Base-by-base conservation (phyloP, 352 stramenopile genomes). In the Pythium brachiatum region DNA sequence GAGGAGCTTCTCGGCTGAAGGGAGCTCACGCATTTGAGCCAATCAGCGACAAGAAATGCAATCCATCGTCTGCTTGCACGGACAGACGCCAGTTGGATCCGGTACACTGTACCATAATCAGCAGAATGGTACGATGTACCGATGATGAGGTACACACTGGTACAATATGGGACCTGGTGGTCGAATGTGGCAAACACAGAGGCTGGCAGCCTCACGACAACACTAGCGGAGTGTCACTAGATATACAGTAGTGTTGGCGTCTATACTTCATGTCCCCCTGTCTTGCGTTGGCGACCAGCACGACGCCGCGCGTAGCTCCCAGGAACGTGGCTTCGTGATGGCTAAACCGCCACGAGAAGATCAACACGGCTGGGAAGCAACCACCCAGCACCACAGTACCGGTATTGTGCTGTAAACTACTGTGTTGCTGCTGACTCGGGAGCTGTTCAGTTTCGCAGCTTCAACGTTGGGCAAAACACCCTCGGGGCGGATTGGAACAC, bases 381-480 rank as follows among this genome's bases (percentile, higher is more conserved):
- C 36, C 36, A 44, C 5, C 5, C 36, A 41, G 6, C 7, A 41
- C 34, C n/a, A 44, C n/a, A n/a, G n/a, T n/a, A n/a, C n/a, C n/a
- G n/a, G n/a, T n/a, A n/a, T n/a, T n/a, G n/a, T n/a, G n/a, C n/a
- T n/a, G 32, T 15, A 39, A 39, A 39, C 7, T 7, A 7, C 13
- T 39, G 7, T 39, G 32, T 7, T 39, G 32, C 32, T 39, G 34
- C 34, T 41, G 34, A 41, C 34, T 48, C 29, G 29, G 7, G 25
- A 53, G 43, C 43, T 56, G 26, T 18, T 31, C 18, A 20, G 7
- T 15, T 26, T 20, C 57, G 36, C 39, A 54, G 63, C 63, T 70
- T 70, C 63, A 70, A 70, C 44, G 39, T 69, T 60, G 47, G n/a
- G 50, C 52, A 66, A 60, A 55, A 57, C 26, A 46, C 34, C 32